phyloP scores from a whole-genome alignment of 2,329 filamentous ascomycete species.

The Talaromyces sp. region DNA sequence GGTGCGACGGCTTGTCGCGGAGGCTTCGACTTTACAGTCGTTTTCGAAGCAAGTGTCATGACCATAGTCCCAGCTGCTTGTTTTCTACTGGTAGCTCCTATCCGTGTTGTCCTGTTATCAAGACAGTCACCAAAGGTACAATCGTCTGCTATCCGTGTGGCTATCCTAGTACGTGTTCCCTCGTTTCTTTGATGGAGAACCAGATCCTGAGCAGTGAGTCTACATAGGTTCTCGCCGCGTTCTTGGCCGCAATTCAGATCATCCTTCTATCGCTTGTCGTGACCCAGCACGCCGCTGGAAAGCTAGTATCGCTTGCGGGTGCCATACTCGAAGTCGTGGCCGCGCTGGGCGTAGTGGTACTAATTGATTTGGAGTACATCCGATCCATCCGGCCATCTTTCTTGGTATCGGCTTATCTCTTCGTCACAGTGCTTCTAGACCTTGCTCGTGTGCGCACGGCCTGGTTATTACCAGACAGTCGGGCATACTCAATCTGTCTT shows the following conservation, averaged over 20 bases:
- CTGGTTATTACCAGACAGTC: not conserved
- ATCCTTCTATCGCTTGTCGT: not conserved
- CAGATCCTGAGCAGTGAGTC: not conserved
- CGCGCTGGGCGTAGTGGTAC: not conserved
- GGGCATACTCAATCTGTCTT: not conserved
- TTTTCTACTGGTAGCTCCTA: not conserved
- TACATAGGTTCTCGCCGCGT: not conserved
- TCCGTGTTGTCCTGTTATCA: not conserved
- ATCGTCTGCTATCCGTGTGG: not conserved
- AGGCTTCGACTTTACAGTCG: not conserved
- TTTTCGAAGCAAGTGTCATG: not conserved
- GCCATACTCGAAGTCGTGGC: not conserved
- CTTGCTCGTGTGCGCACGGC: not conserved
- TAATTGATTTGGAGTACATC: not conserved
- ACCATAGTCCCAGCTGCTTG: not conserved
- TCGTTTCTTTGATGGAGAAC: not conserved
- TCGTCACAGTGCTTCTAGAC: not conserved
- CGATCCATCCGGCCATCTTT: not conserved
- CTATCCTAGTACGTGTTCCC: not conserved
- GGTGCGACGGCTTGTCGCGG: not conserved
- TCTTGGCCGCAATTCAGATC: not conserved
- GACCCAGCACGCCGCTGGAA: not conserved
- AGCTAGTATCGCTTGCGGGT: not conserved
- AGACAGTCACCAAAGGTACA: not conserved
- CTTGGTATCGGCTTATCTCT: not conserved